phyloP scores from a whole-genome alignment of 129 eudicot genomes.

The Chrysanthemum makinoi region DNA sequence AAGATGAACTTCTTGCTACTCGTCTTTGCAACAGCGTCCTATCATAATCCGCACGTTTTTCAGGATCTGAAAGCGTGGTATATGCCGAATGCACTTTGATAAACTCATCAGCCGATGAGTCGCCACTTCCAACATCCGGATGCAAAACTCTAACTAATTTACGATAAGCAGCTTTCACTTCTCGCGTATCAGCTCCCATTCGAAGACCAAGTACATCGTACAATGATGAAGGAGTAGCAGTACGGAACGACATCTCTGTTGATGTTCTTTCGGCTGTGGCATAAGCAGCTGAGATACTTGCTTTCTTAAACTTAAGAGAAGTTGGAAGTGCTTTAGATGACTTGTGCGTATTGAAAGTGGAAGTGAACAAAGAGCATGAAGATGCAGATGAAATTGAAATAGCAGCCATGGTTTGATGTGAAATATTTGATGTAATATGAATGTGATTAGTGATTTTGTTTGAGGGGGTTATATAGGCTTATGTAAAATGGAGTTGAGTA shows the following conservation, averaged over 20 bases:
- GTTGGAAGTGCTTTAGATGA: not conserved
- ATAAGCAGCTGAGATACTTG: conserved; percentile 18
- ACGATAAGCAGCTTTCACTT: conserved; percentile 24
- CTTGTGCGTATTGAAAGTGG: not conserved
- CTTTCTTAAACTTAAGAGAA: conserved; percentile 9
- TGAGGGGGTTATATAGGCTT: too few relatives aligned
- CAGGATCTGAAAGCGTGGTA: conserved; percentile 22
- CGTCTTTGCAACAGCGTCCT: conserved; percentile 5
- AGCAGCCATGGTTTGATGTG: not conserved
- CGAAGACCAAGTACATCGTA: conserved; percentile 27
- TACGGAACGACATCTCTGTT: not conserved
- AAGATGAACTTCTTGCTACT: not conserved
- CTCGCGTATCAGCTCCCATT: conserved; percentile 17
- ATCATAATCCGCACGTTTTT: conserved; percentile 26
- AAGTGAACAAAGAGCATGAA: conserved; percentile 1
- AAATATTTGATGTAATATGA: too few relatives aligned
- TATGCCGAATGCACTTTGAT: conserved; percentile 26
- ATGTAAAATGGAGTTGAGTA: too few relatives aligned
- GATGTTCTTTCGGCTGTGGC: conserved; percentile 19
- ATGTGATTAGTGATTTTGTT: too few relatives aligned
- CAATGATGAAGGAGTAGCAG: not conserved
- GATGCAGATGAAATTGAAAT: not conserved
- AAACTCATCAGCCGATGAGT: conserved; percentile 19
- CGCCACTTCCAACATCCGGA: conserved; percentile 24
- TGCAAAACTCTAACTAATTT: conserved; percentile 30